Evolutionary conservation across 805 yeast genomes (phyloP), one percentile per base, ranked within the genome.

Genomic region (Nakazawaea sp.): DNA sequence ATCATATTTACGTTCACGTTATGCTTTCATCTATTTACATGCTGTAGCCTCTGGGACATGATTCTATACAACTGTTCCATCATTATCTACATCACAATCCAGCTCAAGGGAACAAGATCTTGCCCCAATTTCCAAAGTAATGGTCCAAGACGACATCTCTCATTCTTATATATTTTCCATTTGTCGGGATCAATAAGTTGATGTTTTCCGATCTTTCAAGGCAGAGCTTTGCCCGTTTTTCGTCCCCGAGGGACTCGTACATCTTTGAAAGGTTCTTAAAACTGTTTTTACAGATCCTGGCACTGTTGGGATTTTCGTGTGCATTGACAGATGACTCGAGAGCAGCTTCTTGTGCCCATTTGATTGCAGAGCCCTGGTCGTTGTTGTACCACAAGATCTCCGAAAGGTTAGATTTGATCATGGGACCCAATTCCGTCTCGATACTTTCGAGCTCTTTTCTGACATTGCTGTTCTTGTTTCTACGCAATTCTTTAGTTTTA

Each of bases 331-430:
- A 50, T 0, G 69, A 41, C 19, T 53, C 55, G 18, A 55, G 50
- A 12, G 63, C 62, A 3, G 65, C 53, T 24, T 63, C 62, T 38
- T 61, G 59, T 8, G 62, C 66, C 55, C 66, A 58, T 40, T 61
- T 61, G n/a, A 67, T 51, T 0, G 72, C 64, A 30, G 59, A 53
- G 4, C 45, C 29, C 3, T 53, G 44, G 2, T 57, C 36, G 1
- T 58, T 56, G 23, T 59, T 54, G 24, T 48, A 48, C 62, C 68
- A 68, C 2, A 68, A 42, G 5, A 69, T 45, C 44, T 69, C 73
- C 30, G 71, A 61, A 6, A 67, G 48, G 43, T 67, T 64, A 26
- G 62, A 52, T 45, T 63, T 64, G 25, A 68, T 36, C 31, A 66
- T 42, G 5, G 73, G 68, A 5, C 55, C 51, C 26, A 42, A 41